phyloP scores from a whole-genome alignment of 208 protist species.

The Trypanosoma grayi region DNA sequence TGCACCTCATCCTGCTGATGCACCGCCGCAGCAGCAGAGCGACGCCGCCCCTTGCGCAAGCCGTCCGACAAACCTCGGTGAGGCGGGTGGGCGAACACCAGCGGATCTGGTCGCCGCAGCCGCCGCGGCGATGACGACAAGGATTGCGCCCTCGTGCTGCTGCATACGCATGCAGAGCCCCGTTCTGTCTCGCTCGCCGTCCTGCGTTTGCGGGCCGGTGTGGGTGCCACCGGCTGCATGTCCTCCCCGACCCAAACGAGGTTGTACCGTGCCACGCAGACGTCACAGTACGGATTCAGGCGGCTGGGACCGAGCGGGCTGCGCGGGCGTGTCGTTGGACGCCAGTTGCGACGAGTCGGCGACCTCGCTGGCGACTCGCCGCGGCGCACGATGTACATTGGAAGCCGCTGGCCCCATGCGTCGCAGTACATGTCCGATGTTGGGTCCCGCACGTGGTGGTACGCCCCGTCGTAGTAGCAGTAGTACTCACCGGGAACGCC shows the following conservation, averaged over 20 bases:
- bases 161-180: slow-evolving; percentile 32
- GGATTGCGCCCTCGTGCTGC: not conserved
- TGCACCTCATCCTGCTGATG: too few relatives aligned
- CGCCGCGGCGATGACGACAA: not conserved
- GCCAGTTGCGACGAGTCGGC: not conserved
- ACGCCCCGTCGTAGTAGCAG: slow-evolving; percentile 23
- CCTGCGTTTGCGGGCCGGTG: slow-evolving; percentile 29
- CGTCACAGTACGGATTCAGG: slow-evolving; percentile 83
- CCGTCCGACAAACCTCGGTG: too few relatives aligned
- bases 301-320: slow-evolving; percentile 61
- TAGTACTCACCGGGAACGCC: slow-evolving; percentile 31
- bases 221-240: slow-evolving; percentile 42
- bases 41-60: too few relatives aligned
- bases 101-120: too few relatives aligned
- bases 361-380: not conserved
- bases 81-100: not conserved
- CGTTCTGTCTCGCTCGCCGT: slow-evolving; percentile 43
- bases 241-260: slow-evolving; percentile 66
- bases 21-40: too few relatives aligned
- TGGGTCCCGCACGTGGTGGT: slow-evolving; percentile 30
- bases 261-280: slow-evolving; percentile 70
- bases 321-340: slow-evolving; percentile 8
- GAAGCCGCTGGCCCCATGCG: not conserved
- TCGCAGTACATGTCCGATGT: slow-evolving; percentile 13
- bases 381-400: slow-evolving; percentile 28